These are phyloP conservation scores for Ophiosphaerella korrae DNA, from an alignment of 2,329 filamentous ascomycete species.

Conservation along the genomic window DNA sequence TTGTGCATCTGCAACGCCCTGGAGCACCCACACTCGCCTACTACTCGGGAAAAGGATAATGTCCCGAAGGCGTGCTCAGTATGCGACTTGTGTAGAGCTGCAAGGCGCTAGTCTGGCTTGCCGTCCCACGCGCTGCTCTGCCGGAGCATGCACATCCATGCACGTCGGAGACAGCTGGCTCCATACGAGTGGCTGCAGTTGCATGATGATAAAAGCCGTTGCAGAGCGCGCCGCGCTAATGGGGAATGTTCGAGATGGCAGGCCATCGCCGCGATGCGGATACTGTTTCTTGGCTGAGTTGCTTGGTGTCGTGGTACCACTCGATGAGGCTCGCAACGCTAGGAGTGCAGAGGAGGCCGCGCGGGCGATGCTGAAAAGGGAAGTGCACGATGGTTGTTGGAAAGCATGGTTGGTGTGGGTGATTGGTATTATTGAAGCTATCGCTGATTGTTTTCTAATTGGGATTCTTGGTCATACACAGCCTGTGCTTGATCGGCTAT, in stretches of 20 bases:
- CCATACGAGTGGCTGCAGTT: slow-evolving; percentile 3
- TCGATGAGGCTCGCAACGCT: slow-evolving; percentile 7
- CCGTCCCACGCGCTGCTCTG: not conserved
- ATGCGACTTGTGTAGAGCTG: not conserved
- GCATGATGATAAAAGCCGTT: slow-evolving; percentile 5
- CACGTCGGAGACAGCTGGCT: slow-evolving; percentile 4
- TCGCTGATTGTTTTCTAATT: not conserved
- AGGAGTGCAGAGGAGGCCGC: not conserved
- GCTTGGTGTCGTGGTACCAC: slow-evolving; percentile 31
- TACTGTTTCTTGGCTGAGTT: not conserved
- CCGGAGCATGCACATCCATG: slow-evolving; percentile 3
- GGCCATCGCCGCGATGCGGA: too few species aligned
- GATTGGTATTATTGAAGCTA: not conserved
- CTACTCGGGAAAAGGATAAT: too few species aligned
- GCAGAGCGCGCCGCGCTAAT: not conserved
- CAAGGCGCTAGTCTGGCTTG: not conserved
- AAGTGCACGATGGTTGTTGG: slow-evolving; percentile 22
- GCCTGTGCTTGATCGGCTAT: too few species aligned
- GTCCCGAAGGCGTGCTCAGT: not conserved
- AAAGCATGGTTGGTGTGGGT: not conserved
- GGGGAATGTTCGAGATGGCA: slow-evolving; percentile 3
- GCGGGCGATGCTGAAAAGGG: slow-evolving; percentile 11
- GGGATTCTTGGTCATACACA: not conserved
- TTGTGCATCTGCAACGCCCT: too few species aligned
- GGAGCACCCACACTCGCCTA: too few species aligned